phyloP scores from a whole-genome alignment of 1,284 basidiomycete species.

The Tremellales sp. region DNA sequence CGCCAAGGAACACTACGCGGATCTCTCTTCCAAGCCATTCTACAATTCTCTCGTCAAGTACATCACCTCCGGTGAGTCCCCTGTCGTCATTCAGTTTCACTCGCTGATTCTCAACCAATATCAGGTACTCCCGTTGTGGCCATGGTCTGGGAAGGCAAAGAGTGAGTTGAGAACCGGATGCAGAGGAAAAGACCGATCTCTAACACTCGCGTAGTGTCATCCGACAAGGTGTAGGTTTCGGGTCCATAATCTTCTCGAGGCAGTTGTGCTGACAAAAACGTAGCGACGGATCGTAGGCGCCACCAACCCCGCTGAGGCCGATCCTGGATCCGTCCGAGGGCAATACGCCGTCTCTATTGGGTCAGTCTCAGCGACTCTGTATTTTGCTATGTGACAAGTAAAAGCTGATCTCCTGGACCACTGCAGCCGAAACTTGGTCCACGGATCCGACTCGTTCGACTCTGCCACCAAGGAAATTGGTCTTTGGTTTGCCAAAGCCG shows the following conservation, averaged over 20 bases:
- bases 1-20: constrained; percentile 45
- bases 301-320: constrained; percentile 44
- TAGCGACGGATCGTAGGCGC: constrained; percentile 45
- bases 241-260: background rate
- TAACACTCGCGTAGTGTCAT: no score
- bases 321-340: constrained; percentile 41
- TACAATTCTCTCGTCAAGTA: constrained; percentile 44
- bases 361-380: constrained; percentile 15
- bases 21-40: constrained; percentile 42
- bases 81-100: no score
- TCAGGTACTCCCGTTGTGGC: constrained; percentile 46
- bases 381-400: no score
- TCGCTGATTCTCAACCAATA: no score
- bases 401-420: background rate
- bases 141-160: constrained; percentile 47
- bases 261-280: background rate
- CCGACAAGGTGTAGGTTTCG: constrained; percentile 41
- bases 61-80: constrained; percentile 47
- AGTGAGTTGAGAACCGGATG: no score
- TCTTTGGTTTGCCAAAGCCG: constrained; percentile 50
- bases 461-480: constrained; percentile 53
- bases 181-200: no score
- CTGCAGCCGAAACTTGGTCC: constrained; percentile 50
- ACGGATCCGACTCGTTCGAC: constrained; percentile 52
- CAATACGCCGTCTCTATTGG: constrained; percentile 46